Evolutionary conservation across 495 filamentous ascomycete genomes (phyloP).

Genomic region (Cercophora sp.): DNA sequence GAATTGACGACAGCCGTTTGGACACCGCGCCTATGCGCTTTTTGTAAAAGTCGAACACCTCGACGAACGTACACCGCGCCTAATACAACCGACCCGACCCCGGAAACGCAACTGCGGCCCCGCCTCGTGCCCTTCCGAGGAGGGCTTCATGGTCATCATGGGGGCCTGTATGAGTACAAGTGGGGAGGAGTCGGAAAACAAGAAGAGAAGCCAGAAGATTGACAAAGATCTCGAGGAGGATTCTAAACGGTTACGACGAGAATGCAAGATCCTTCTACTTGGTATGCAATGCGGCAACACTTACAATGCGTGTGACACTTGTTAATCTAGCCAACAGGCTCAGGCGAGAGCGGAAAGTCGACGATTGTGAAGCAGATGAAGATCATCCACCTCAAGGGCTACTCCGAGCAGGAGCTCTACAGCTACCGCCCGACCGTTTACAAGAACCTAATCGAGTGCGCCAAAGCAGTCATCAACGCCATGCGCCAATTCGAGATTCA

Average conservation of each 20-base stretch:
- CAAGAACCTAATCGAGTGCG: slow-evolving; percentile 96
- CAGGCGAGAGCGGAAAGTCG: slow-evolving; percentile 97
- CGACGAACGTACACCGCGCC: too few species aligned
- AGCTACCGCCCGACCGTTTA: slow-evolving; percentile 94
- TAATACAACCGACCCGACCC: too few species aligned
- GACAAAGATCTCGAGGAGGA: slow-evolving; percentile 92
- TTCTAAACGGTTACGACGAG: slow-evolving; percentile 78
- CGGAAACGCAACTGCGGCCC: too few species aligned
- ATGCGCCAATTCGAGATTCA: slow-evolving; percentile 85
- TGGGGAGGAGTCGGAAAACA: slow-evolving; percentile 80
- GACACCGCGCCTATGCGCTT: too few species aligned
- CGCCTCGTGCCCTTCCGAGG: not conserved
- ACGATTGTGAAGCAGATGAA: slow-evolving; percentile 99
- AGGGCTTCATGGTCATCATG: slow-evolving; percentile 56
- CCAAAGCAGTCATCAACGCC: slow-evolving; percentile 82
- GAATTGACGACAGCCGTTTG: too few species aligned
- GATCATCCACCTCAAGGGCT: slow-evolving; percentile 97
- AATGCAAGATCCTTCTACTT: slow-evolving; percentile 97
- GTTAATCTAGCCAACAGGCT: slow-evolving; percentile 53
- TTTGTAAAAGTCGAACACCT: too few species aligned
- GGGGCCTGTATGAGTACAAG: slow-evolving; percentile 83
- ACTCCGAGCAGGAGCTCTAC: slow-evolving; percentile 83
- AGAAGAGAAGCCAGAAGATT: slow-evolving; percentile 90
- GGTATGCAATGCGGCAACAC: slow-evolving; percentile 52
- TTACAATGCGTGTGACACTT: not conserved